phyloP scores from a whole-genome alignment of 2,329 filamentous ascomycete species.

The Ascochyta fabae region DNA sequence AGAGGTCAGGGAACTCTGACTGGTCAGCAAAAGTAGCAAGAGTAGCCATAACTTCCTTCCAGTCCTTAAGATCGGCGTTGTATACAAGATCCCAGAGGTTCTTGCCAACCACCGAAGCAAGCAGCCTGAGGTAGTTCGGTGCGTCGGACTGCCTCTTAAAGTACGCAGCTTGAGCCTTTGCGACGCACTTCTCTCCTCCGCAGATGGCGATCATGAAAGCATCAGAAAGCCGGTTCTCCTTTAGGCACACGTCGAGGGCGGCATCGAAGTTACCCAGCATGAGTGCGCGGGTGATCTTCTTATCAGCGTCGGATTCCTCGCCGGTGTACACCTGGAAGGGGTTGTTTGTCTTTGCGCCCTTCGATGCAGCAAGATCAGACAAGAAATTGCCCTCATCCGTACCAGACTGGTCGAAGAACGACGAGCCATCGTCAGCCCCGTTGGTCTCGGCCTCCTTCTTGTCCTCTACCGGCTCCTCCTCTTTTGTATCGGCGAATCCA shows the following conservation, averaged over 20 bases:
- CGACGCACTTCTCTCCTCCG: conserved; percentile 88
- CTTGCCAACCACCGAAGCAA: conserved; percentile 92
- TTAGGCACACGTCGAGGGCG: conserved; percentile 85
- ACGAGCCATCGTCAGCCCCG: conserved; percentile 56
- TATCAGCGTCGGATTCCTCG: conserved; percentile 82
- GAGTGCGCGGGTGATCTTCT: conserved; percentile 83
- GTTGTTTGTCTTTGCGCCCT: conserved; percentile 90
- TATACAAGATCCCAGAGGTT: conserved; percentile 98
- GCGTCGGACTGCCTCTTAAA: conserved; percentile 80
- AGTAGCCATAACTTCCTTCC: conserved; percentile 97
- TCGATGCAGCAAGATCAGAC: conserved; percentile 81
- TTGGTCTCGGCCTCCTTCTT: conserved; percentile 51
- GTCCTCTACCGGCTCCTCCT: conserved; percentile 43
- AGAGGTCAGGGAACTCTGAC: conserved; percentile 90
- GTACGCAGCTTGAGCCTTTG: conserved; percentile 92
- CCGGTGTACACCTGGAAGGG: conserved; percentile 90
- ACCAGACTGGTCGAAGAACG: conserved; percentile 80
- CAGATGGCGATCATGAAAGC: conserved; percentile 98
- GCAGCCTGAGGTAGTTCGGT: conserved; percentile 88
- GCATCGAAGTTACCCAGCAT: conserved; percentile 91
- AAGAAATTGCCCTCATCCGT: conserved; percentile 81
- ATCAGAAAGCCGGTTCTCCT: conserved; percentile 89
- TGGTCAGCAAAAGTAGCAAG: conserved; percentile 95
- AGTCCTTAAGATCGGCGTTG: conserved; percentile 89
- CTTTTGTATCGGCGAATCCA: conserved; percentile 73